Base-by-base conservation (phyloP, 2,329 filamentous ascomycete species). In the Monosporascus sp. region DNA sequence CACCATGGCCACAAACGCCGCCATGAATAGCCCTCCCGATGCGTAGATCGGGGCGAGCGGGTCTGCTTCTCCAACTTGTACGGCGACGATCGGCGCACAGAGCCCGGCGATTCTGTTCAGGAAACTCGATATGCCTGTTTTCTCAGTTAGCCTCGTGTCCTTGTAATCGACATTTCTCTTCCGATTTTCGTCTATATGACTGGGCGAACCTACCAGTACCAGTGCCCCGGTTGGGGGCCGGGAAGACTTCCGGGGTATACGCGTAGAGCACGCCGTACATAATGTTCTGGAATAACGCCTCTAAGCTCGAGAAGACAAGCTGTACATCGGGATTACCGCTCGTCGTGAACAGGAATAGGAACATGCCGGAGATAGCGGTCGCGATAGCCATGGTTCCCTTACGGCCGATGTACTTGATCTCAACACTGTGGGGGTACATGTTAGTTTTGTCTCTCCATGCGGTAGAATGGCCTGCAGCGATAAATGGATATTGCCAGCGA, bases 211-310 rank as follows among this genome's bases (percentile, higher is more conserved):
- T 50, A 17, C 79, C 78, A 2, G 75, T 77, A 6, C 77, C 81
- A 0, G 79, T 81, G 3, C 79, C 81, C 0, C 80, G 70, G 45
- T 79, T 72, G 0, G 79, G 77, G 2, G 76, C 78, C 0, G 79
- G 79, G 65, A 84, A 83, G 0, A 78, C 78, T 58, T 84, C 79
- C 0, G 81, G 81, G 0, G 80, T 83, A 65, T 73, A 77, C 0
- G 72, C 74, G 50, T 75, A 77, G 44, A 71, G 65, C 20, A 70
- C 62, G 1, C 66, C 68, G 50, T 70, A 70, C 2, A 76, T 77
- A 7, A 75, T 67, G 36, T 68, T 70, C 41, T 74, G 72, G 1
- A 76, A 67, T 0, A 59, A 53, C n/a, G 58, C 54, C 48, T 59
- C 57, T 25, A 60, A n/a, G 3, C 65, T 69, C n/a, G 65, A 62